Evolutionary conservation across 345 rosid genomes (phyloP).

Genomic region (Gossypium arboreum): DNA sequence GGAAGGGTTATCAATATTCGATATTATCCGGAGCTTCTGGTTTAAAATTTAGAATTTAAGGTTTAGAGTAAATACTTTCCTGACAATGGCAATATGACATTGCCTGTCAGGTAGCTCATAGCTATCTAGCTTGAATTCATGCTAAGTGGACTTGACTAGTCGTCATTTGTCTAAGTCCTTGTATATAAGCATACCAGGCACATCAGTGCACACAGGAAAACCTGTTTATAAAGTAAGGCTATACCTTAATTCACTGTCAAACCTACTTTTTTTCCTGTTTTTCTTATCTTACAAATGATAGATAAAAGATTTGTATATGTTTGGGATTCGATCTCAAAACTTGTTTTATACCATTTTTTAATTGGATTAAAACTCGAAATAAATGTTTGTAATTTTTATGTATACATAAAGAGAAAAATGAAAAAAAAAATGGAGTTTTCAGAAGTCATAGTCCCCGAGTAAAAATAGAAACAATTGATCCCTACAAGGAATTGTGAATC

Average conservation of each 20-base stretch:
- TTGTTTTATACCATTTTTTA: neutral
- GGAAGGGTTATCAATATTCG: neutral
- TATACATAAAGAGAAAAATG: neutral
- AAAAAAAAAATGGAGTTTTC: neutral
- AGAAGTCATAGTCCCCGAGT: conserved; percentile 8
- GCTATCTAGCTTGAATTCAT: neutral
- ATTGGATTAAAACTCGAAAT: neutral
- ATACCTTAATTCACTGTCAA: neutral
- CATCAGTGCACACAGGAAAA: neutral
- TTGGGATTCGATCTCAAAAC: too few species aligned
- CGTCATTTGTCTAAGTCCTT: neutral
- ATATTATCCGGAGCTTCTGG: neutral
- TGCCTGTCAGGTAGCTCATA: neutral
- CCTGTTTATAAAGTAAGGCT: neutral
- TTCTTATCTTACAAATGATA: too few species aligned
- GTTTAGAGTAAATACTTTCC: neutral
- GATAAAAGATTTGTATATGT: too few species aligned
- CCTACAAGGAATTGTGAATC: conserved; percentile 20
- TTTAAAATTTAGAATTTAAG: neutral
- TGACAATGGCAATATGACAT: neutral
- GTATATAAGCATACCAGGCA: neutral
- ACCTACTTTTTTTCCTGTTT: neutral
- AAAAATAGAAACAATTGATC: conserved; percentile 19
- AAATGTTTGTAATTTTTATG: neutral
- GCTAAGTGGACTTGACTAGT: conserved; percentile 6